phyloP scores from a whole-genome alignment of 176 grass and related monocot species.

The Carex littledalei region DNA sequence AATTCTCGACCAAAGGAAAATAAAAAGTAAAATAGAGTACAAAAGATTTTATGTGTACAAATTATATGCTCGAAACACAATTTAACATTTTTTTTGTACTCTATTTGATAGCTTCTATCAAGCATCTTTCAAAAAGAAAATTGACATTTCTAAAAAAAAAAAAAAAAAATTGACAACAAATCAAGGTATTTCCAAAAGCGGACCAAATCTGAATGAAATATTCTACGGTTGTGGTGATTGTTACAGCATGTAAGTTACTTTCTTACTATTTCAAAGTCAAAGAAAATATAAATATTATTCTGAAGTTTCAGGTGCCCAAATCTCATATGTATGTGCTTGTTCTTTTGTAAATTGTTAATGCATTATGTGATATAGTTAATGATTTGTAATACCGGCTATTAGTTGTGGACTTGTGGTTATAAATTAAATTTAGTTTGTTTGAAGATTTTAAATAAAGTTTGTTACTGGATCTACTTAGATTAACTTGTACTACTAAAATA shows the following conservation, averaged over 20 bases:
- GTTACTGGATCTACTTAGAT: not conserved
- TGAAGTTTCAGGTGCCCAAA: not conserved
- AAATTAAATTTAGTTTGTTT: not conserved
- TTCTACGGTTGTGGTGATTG: conserved; percentile 81
- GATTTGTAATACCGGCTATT: not conserved
- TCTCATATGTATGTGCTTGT: not conserved
- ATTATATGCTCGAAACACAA: too few relatives aligned
- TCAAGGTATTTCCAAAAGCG: too few relatives aligned
- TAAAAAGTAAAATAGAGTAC: too few relatives aligned
- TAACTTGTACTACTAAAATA: not conserved
- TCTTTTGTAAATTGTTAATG: not conserved
- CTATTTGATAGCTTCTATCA: too few relatives aligned
- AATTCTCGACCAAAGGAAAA: too few relatives aligned
- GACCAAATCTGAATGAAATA: not conserved
- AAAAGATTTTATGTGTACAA: too few relatives aligned
- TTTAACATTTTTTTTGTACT: too few relatives aligned
- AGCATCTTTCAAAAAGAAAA: too few relatives aligned
- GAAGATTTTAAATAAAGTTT: not conserved
- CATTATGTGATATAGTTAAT: not conserved
- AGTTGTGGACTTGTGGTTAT: not conserved
- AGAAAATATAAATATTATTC: not conserved
- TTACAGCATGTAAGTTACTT: conserved; percentile 63
- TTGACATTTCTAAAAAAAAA: too few relatives aligned
- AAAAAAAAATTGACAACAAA: too few relatives aligned
- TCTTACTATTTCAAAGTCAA: not conserved